Evolutionary conservation across 116 monocot species (phyloP).

Genomic region (Trichopus zeylanicus): DNA sequence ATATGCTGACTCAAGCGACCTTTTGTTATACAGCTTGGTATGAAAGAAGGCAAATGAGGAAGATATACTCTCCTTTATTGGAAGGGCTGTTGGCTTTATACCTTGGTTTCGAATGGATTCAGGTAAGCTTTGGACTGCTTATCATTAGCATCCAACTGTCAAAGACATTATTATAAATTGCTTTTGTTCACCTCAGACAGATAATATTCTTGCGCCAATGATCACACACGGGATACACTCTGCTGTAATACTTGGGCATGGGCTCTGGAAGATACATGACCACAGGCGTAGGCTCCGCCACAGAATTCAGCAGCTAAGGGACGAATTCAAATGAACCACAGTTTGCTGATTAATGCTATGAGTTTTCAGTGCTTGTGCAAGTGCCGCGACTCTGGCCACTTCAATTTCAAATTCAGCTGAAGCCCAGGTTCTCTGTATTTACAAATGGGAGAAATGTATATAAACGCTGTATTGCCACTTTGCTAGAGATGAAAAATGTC

Average conservation of each 20-base stretch:
- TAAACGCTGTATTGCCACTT: too few species aligned
- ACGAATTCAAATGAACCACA: not conserved
- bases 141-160: not conserved
- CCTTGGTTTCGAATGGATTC: constrained; percentile 95
- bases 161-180: too few species aligned
- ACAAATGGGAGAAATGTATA: too few species aligned
- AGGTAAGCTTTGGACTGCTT: constrained; percentile 35
- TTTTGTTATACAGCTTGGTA: constrained; percentile 71
- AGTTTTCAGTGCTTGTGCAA: too few species aligned
- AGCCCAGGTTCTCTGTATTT: too few species aligned
- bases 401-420: too few species aligned
- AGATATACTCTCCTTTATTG: constrained; percentile 89
- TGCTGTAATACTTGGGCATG: constrained; percentile 68
- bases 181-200: constrained; percentile 47
- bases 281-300: constrained; percentile 52
- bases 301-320: constrained; percentile 58
- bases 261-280: constrained; percentile 81
- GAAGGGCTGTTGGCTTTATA: constrained; percentile 87
- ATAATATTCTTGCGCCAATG: constrained; percentile 82
- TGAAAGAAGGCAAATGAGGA: constrained; percentile 84
- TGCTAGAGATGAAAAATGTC: too few species aligned
- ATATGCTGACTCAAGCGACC: too few species aligned
- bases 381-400: too few species aligned
- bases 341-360: too few species aligned
- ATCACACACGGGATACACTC: constrained; percentile 97